These are phyloP conservation scores for Moniliella sp. DNA, from an alignment of 1,284 basidiomycete species.

Conservation along the genomic window DNA sequence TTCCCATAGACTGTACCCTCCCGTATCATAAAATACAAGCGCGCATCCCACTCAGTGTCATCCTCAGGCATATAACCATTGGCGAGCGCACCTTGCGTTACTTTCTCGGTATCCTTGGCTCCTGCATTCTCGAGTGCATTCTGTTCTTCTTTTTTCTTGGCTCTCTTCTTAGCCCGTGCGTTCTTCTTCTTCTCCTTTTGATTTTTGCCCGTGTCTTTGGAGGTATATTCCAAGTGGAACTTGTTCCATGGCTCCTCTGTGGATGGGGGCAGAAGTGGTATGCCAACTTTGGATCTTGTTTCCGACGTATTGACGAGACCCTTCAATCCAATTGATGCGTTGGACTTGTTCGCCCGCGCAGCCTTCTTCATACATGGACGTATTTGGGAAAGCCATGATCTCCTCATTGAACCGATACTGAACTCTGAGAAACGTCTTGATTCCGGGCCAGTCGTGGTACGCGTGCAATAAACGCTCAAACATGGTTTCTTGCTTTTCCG, in stretches of 20 bases:
- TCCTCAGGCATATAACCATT: conserved; percentile 43
- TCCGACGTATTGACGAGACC: conserved; percentile 39
- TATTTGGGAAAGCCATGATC: conserved; percentile 70
- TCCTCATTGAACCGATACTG: conserved; percentile 54
- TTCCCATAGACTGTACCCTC: conserved; percentile 1
- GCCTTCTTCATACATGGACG: conserved; percentile 53
- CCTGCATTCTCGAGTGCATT: too few relatives aligned
- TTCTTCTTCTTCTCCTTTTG: not conserved
- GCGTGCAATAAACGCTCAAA: conserved; percentile 72
- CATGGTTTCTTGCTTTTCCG: conserved; percentile 61
- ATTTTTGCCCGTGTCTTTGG: too few relatives aligned
- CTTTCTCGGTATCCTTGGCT: too few relatives aligned
- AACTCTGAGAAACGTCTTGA: conserved; percentile 60
- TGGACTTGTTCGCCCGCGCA: conserved; percentile 52
- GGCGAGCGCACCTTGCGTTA: too few relatives aligned
- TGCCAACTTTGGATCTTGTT: not conserved
- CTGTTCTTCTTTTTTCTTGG: too few relatives aligned
- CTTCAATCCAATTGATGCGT: conserved; percentile 48
- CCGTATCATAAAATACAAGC: conserved; percentile 66
- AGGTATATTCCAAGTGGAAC: too few relatives aligned
- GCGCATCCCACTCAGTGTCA: conserved; percentile 42
- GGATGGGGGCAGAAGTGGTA: too few relatives aligned
- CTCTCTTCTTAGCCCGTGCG: too few relatives aligned
- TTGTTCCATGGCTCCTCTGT: too few relatives aligned
- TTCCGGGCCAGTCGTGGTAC: conserved; percentile 58